Percentiles rank a stretch among this genome's conserved stretches.
Evolutionary conservation across 345 rosid species (phyloP).

Genomic region (Mallotus nudiflorus): DNA sequence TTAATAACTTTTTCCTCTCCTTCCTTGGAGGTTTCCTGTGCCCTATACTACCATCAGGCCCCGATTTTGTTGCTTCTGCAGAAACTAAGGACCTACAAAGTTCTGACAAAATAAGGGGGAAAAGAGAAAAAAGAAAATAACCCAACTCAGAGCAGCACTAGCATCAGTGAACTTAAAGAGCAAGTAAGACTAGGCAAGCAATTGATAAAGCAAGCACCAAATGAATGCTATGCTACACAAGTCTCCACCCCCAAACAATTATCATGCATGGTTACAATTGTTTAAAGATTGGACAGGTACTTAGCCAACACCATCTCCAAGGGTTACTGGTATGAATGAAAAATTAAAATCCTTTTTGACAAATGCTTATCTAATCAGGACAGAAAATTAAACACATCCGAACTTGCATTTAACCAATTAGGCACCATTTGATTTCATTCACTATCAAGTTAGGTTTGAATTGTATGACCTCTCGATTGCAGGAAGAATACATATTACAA

Average conservation of each 20-base stretch:
- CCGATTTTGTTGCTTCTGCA: constrained; percentile 29
- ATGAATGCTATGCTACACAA: not conserved
- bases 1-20: constrained; percentile 51
- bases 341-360: not conserved
- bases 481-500: not conserved
- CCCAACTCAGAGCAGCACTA: constrained; percentile 27
- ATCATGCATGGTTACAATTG: not conserved
- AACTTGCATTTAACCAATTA: not conserved
- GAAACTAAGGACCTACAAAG: constrained; percentile 48
- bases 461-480: not conserved
- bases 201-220: not conserved
- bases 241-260: not conserved
- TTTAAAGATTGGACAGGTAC: not conserved
- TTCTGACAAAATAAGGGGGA: constrained; percentile 39
- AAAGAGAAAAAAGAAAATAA: constrained; percentile 16
- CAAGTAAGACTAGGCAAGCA: not conserved
- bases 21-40: constrained; percentile 54
- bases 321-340: not conserved
- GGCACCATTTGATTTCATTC: not conserved
- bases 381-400: not conserved
- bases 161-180: constrained; percentile 14
- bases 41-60: constrained; percentile 37
- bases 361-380: not conserved
- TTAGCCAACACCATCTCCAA: constrained; percentile 4
- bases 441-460: not conserved